Conservation (phyloP, 2,329 filamentous ascomycete genomes). For the Beauveria sp. region DNA sequence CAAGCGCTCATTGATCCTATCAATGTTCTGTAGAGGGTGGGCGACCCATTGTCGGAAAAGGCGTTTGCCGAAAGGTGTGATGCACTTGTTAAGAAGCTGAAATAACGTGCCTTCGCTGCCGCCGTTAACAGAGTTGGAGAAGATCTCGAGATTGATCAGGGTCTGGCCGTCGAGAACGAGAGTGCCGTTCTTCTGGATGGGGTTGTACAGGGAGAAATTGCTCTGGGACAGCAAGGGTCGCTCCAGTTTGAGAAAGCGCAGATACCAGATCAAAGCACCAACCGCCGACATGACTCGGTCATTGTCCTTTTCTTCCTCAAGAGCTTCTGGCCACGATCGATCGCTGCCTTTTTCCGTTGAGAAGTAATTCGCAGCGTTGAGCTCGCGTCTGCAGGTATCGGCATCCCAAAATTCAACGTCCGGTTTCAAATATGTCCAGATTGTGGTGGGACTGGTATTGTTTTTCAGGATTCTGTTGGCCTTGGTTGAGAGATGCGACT, state of each 20-base stretch:
- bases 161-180: constrained; percentile 92
- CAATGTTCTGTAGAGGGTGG: constrained; percentile 80
- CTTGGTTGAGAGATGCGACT: constrained; percentile 77
- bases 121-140: constrained; percentile 86
- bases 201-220: constrained; percentile 87
- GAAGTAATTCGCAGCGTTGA: constrained; percentile 77
- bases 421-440: constrained; percentile 90
- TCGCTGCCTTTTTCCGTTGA: constrained; percentile 47
- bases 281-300: constrained; percentile 84
- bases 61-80: constrained; percentile 94
- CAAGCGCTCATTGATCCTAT: constrained; percentile 84
- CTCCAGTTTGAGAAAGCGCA: constrained; percentile 82
- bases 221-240: constrained; percentile 77
- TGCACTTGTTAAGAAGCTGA: constrained; percentile 81
- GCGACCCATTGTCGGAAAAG: constrained; percentile 96
- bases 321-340: constrained; percentile 64
- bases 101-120: constrained; percentile 82
- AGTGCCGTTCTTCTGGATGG: constrained; percentile 83
- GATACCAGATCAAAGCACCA: constrained; percentile 80
- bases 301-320: constrained; percentile 67
- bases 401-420: constrained; percentile 86
- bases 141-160: constrained; percentile 95
- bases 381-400: constrained; percentile 71
- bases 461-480: constrained; percentile 91
- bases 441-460: constrained; percentile 83